Evolutionary conservation across 192 early-diverging fungal species (phyloP).

Genomic region (Gigaspora rosea): DNA sequence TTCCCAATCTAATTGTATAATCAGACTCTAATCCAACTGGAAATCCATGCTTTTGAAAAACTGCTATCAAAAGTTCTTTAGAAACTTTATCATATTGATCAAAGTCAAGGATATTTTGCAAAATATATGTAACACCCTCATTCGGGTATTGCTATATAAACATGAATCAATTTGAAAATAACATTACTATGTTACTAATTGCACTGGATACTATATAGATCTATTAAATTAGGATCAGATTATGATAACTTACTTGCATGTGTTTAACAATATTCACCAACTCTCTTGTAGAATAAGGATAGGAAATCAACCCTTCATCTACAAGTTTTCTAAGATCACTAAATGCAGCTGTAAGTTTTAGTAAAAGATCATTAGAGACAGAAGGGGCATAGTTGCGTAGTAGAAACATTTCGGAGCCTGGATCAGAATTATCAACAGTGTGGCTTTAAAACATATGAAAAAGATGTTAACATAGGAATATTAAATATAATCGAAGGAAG

Average conservation of each 20-base stretch:
- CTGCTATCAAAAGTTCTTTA: conserved; percentile 69
- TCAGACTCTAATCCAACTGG: conserved; percentile 70
- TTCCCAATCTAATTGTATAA: conserved; percentile 62
- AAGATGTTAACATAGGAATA: not conserved
- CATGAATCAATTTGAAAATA: not conserved
- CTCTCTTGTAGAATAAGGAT: conserved; percentile 83
- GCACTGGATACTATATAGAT: not conserved
- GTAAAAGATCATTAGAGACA: conserved; percentile 66
- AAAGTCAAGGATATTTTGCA: conserved; percentile 84
- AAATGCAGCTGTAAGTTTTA: conserved; percentile 69
- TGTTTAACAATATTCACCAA: conserved; percentile 78
- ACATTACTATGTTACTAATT: not conserved
- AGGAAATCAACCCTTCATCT: conserved; percentile 75
- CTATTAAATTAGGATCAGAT: not conserved
- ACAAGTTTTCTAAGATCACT: conserved; percentile 68
- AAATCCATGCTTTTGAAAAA: conserved; percentile 73
- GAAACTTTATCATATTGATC: conserved; percentile 72
- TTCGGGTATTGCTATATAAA: conserved; percentile 55
- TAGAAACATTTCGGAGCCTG: conserved; percentile 70
- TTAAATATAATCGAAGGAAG: not conserved
- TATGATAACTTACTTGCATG: conserved; percentile 51
- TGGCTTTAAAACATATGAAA: conserved; percentile 39
- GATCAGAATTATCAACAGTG: conserved; percentile 78
- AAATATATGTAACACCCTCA: conserved; percentile 65
- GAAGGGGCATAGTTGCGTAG: conserved; percentile 70